Conservation (phyloP, 257 asterid species). For the Echites panduratus region DNA sequence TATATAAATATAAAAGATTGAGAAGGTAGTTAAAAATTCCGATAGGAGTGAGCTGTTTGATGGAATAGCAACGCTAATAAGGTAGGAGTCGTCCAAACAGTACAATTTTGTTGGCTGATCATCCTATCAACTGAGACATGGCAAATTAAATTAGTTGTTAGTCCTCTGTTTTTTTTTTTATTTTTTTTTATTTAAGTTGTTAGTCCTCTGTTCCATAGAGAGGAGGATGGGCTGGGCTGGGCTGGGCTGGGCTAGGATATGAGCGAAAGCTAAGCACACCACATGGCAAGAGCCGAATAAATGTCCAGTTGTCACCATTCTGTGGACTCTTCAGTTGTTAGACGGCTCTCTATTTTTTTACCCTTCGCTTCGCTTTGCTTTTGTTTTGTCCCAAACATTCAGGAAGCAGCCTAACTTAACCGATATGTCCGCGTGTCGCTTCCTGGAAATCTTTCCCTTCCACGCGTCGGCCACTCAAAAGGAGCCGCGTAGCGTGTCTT, state of each 20-base stretch:
- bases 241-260: too few species aligned
- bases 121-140: background rate
- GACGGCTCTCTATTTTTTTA: conserved; percentile 5
- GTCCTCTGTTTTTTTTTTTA: too few species aligned
- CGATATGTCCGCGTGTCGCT: conserved; percentile 18
- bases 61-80: background rate
- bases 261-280: background rate
- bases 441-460: background rate
- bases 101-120: background rate
- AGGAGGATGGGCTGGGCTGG: too few species aligned
- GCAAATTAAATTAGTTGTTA: background rate
- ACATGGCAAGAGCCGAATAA: conserved; percentile 1
- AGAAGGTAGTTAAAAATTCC: too few species aligned
- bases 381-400: conserved; percentile 21
- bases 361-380: background rate
- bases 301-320: background rate
- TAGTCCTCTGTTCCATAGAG: too few species aligned
- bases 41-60: background rate
- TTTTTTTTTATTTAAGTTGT: too few species aligned
- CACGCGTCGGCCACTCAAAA: conserved; percentile 11
- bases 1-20: too few species aligned
- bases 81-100: too few species aligned
- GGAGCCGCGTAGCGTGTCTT: conserved; percentile 18
- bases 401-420: conserved; percentile 16
- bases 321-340: background rate